Evolutionary conservation across 768 basidiomycete species (phyloP).

Genomic region (Boletus patriciae): DNA sequence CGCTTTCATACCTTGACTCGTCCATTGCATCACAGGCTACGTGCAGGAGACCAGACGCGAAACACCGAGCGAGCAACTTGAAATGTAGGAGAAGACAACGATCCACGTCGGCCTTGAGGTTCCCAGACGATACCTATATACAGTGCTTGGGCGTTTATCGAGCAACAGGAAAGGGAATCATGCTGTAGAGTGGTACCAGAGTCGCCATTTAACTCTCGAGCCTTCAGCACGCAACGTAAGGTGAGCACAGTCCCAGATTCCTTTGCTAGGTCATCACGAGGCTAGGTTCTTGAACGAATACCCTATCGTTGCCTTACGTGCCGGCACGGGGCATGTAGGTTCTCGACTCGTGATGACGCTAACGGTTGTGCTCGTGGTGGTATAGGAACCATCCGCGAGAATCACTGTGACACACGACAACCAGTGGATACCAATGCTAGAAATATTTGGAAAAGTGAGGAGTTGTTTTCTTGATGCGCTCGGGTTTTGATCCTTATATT

Average conservation of each 20-base stretch:
- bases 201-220: background rate
- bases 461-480: too few relatives aligned
- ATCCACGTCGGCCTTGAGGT: background rate
- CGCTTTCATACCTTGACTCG: conserved; percentile 2
- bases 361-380: background rate
- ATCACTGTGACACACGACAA: background rate
- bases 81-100: background rate
- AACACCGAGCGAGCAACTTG: background rate
- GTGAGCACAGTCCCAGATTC: background rate
- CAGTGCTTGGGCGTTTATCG: background rate
- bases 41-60: background rate
- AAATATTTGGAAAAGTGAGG: too few relatives aligned
- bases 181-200: background rate
- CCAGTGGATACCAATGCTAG: background rate
- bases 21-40: background rate
- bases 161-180: background rate
- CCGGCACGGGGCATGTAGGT: too few relatives aligned
- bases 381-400: background rate
- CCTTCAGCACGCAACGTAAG: background rate
- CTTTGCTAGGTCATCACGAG: background rate
- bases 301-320: background rate
- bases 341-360: background rate
- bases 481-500: too few relatives aligned
- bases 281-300: background rate
- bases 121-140: too few relatives aligned